These are phyloP conservation scores for Talaromyces thailandensis DNA, from an alignment of 495 filamentous ascomycete genomes.

Conservation along the genomic window DNA sequence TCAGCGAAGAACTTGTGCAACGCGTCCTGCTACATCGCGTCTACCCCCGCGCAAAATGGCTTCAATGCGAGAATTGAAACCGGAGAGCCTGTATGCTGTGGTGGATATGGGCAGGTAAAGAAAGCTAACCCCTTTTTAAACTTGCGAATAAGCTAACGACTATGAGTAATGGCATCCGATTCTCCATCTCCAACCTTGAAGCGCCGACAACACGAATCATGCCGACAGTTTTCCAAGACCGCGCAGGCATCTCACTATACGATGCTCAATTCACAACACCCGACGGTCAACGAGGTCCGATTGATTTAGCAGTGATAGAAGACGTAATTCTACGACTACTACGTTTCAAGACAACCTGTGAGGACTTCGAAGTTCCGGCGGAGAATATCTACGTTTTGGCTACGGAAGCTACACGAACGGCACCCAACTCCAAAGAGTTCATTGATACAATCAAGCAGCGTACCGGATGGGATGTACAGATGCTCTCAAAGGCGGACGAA, in stretches of 20 bases:
- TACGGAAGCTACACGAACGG: constrained; percentile 81
- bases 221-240: constrained; percentile 67
- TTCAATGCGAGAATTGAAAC: not conserved
- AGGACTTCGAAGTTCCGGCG: constrained; percentile 55
- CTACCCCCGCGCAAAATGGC: not conserved
- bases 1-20: too few species aligned
- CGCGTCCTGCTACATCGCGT: not conserved
- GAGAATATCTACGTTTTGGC: constrained; percentile 65
- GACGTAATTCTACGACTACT: constrained; percentile 53
- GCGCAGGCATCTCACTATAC: constrained; percentile 79
- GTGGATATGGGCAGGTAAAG: constrained; percentile 68
- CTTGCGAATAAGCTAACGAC: not conserved
- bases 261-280: constrained; percentile 58
- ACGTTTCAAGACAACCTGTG: constrained; percentile 67
- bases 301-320: constrained; percentile 53
- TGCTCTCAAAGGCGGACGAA: constrained; percentile 73
- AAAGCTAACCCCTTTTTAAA: not conserved
- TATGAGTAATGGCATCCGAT: constrained; percentile 84
- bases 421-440: constrained; percentile 64
- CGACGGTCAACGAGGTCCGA: constrained; percentile 37
- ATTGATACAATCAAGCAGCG: constrained; percentile 47
- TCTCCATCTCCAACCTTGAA: constrained; percentile 76
- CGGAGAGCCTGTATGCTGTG: constrained; percentile 17
- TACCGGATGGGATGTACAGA: constrained; percentile 57
- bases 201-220: constrained; percentile 62